Base-by-base conservation (phyloP, 495 filamentous ascomycete genomes). In the Penicillium ucsense region DNA sequence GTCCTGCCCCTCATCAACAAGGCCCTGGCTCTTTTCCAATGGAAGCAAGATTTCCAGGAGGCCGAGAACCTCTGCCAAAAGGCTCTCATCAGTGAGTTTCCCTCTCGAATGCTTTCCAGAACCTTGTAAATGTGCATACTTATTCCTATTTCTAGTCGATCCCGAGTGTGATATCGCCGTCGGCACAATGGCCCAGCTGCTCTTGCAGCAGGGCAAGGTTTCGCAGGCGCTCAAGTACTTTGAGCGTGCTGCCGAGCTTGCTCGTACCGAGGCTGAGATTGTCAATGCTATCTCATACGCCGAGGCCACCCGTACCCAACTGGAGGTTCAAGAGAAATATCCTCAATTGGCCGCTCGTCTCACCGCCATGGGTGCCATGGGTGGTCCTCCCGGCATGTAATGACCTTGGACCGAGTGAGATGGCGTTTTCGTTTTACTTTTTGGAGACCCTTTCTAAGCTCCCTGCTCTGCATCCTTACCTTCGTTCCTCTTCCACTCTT, bases 91-190 rank as follows among this genome's bases (percentile, higher is more conserved):
- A 95, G 91, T 95, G 81, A 70, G 88, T 75, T 35, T 37, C n/a
- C 31, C 31, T 29, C 20, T 48, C 39, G 0, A 30, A 3, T 6
- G 5, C 43, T 3, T 45, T 5, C 6, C 12, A 8, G n/a, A 2
- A 10, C 9, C 32, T 0, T 27, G 7, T 30, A 0, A 27, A 33
- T 2, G 0, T 10, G 28, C 0, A 27, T 46, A 31, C 37, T 60
- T 65, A 43, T 65, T 40, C 48, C 9, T 10, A 11, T n/a, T 37
- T 51, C n/a, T 53, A 95, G 90, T 99, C 59, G 92, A 99, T 60
- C 92, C 94, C 32, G 92, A 99, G 64, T 97, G 92, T 62, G 92
- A 99, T 61, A 97, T 99, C 59, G 92, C 92, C 41, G 92, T 99
- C 20, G 92, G 94, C 38, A 99, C 92, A 38, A 97, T 99, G 92